Base-by-base conservation (phyloP, 2,329 filamentous ascomycete species). In the Apiospora sp. region DNA sequence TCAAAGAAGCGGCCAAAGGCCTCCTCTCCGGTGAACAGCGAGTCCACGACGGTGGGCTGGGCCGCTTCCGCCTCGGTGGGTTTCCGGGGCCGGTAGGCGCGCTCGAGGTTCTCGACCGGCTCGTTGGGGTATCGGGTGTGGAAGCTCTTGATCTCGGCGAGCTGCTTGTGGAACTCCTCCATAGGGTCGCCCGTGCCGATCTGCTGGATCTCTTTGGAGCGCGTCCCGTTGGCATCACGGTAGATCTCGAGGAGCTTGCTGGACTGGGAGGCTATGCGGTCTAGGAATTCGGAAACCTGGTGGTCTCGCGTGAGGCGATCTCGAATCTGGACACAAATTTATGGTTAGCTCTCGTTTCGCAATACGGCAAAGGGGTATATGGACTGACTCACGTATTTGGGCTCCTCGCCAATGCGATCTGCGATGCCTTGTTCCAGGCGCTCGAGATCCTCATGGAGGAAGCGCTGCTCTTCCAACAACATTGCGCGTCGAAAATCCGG, bases 21-120 rank as follows among this genome's bases (percentile, higher is more conserved):
- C 82, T 99, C 96, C 83, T 99, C 97, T 74, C 96, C 96, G 0
- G 95, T 97, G 83, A 99, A 99, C 86, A 98, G 93, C 72, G 91
- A 91, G 80, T 98, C 96, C 68, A 98, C 92, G 70, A 95, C 90
- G 61, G 90, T 90, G 4, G 89, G 87, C 72, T 89, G 82, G 1
- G 87, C 85, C 67, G 92, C 90, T 69, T 91, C 89, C 75, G 92
- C 92, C 61, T 91, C 91, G 16, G 87, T 88, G 58, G 88, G 85
- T 72, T 88, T 90, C 79, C 91, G 88, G 67, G 84, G 88, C 82
- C 95, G 94, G 86, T 99, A 99, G 48, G 95, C 93, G 77, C 92
- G 91, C 84, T 99, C 97, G 19, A 98, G 91, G 78, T 98, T 98
- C 83, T 99, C 96, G 68, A 97, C 94, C 43, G 94, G 94, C 81